Evolutionary conservation across 495 filamentous ascomycete species (phyloP).

Genomic region (Xanthoparmelia taractica): DNA sequence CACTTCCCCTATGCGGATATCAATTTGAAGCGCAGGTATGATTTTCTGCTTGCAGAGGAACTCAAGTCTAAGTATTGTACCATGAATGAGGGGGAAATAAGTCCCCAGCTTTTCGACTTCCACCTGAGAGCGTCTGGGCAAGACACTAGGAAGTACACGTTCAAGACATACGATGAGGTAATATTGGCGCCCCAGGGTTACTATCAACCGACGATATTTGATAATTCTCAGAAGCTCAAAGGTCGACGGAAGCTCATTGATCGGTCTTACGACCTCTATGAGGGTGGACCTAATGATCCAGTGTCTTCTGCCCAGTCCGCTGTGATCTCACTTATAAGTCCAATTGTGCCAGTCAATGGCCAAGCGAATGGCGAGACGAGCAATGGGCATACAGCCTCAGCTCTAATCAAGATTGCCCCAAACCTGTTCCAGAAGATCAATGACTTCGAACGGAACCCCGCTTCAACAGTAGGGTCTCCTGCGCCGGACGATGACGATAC

Average conservation of each 20-base stretch:
- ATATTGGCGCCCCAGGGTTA: constrained; percentile 84
- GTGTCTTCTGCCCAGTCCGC: constrained; percentile 75
- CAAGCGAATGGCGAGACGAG: constrained; percentile 14
- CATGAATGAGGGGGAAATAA: constrained; percentile 74
- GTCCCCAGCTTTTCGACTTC: constrained; percentile 74
- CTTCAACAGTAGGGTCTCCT: constrained; percentile 80
- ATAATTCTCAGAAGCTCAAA: constrained; percentile 66
- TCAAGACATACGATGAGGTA: constrained; percentile 93
- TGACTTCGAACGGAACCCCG: constrained; percentile 62
- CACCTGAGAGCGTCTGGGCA: constrained; percentile 81
- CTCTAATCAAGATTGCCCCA: constrained; percentile 18
- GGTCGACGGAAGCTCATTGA: constrained; percentile 71
- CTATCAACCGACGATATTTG: constrained; percentile 81
- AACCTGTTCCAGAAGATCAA: constrained; percentile 44
- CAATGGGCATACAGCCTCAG: constrained; percentile 21
- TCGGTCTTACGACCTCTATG: constrained; percentile 87
- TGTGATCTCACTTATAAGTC: constrained; percentile 62
- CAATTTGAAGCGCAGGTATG: constrained; percentile 80
- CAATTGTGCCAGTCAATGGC: constrained; percentile 26
- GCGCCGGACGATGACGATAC: constrained; percentile 64
- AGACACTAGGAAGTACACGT: constrained; percentile 81
- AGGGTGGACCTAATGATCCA: constrained; percentile 83
- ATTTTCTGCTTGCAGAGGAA: constrained; percentile 90
- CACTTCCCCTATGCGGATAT: constrained; percentile 92
- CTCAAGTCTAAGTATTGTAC: constrained; percentile 85